Base-by-base conservation (phyloP, 306 rosid genomes). In the Inga laurina region DNA sequence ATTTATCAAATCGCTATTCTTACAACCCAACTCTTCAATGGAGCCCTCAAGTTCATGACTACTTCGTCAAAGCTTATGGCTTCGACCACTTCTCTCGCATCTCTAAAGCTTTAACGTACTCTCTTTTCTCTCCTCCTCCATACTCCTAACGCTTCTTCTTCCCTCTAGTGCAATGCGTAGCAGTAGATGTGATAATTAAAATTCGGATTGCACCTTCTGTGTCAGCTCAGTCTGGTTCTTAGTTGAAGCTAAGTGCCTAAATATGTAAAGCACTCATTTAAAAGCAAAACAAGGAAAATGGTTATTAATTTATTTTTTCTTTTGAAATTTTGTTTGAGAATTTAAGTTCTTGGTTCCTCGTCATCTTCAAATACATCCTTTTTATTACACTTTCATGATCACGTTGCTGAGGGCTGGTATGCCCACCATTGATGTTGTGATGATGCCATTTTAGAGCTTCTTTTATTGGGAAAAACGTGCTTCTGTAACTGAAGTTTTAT, bases 51-150 rank as follows among this genome's bases (percentile, higher is more conserved):
- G 84, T 94, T 37, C 90, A 91, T 16, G 76, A 84, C 48, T 96
- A 94, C 88, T 92, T 96, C 91, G 27, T 77, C 86, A 80, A 81
- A 18, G 97, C 98, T 30, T 94, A 92, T 49, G 98, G 97, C 88
- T 79, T 90, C 67, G 71, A 86, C 27, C 91, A 86, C 51, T 96
- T 96, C 88, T 84, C 97, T 39, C 90, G 90, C 86, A 89, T 96
- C 82, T 93, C 97, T 82, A 16, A 88, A 77, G 94, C 99, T n/a
- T 79, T 96, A 56, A 86, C 97, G 98, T 93, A 85, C 81, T 21
- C 15, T 0, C 11, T 13, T 68, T 74, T 22, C 24, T 54, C 24
- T 54, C 18, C 19, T 34, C 32, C 19, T 59, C 51, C 39, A 19
- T 37, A 18, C 5, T 74, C 34, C 70, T 6, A 39, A 39, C 24